Evolutionary conservation across 331 rosid genomes (phyloP), one percentile per base, ranked within the genome.

Genomic region (Telfairia occidentalis): DNA sequence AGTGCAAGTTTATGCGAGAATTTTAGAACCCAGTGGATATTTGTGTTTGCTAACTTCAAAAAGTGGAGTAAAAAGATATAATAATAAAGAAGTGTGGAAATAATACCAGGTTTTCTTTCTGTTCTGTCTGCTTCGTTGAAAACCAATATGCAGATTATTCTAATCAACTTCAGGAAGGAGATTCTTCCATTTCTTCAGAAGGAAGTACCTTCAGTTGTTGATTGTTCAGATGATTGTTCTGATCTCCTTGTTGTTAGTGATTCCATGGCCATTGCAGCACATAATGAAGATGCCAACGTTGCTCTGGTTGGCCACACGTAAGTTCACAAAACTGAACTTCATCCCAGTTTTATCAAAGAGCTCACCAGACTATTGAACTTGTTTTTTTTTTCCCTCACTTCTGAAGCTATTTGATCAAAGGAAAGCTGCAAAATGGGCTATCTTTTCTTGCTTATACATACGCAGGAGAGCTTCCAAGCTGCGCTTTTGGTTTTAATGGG

Each of bases 401-500:
- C 85, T 45, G 67, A 83, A 91, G 98, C 66, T 91, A 88, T 84
- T 84, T 94, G 82, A 77, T 91, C 71, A 89, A 87, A 78, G 95
- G 84, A 79, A 82, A 77, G 29, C 79, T 89, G 77, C 74, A 86
- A 55, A 65, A 82, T 80, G 92, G 89, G 49, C 9, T 45, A 2
- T 88, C 90, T 74, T 89, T 83, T 57, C 63, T 91, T 45, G 98
- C 88, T 76, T 93, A 88, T 72, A 85, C 96, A 1, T 91, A 89
- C 37, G 96, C 97, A 2, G 98, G 97, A 82, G 97, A 95, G 85
- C 97, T 92, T 50, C 99, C 97, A 60, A 95, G 90, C 78, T 83
- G 91, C 77, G 96, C 98, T 10, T 92, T 90, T 50, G 97, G 92
- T 12, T 83, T 86, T 84, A 90, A 92, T 73, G 84, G 77, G 55